These are phyloP conservation scores for Lentinula sp. DNA, from an alignment of 768 basidiomycete genomes.

Conservation along the genomic window DNA sequence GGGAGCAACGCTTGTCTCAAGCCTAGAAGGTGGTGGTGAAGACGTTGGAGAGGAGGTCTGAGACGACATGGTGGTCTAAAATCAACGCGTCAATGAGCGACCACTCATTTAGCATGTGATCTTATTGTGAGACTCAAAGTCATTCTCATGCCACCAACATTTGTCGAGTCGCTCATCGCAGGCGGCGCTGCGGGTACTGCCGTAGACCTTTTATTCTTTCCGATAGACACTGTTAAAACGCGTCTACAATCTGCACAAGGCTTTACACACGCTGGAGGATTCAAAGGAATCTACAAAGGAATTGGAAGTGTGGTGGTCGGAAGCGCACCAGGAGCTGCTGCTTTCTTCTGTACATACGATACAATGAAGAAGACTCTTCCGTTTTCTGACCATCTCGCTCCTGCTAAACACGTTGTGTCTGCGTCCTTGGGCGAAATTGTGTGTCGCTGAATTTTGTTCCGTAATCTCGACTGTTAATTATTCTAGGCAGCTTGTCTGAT, in stretches of 20 bases:
- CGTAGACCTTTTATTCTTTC: conserved; percentile 94
- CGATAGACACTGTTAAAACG: conserved; percentile 95
- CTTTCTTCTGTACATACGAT: conserved; percentile 95
- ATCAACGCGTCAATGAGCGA: conserved; percentile 1
- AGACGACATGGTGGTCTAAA: background rate
- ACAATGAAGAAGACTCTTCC: conserved; percentile 75
- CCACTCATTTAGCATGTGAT: background rate
- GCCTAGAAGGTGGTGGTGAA: conserved; percentile 3
- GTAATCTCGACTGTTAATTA: background rate
- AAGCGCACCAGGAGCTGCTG: conserved; percentile 92
- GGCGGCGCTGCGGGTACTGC: conserved; percentile 90
- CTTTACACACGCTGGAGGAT: conserved; percentile 80
- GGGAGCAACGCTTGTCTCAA: background rate
- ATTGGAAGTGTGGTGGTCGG: conserved; percentile 92
- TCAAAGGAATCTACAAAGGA: conserved; percentile 88
- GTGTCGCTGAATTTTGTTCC: background rate
- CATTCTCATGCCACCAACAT: background rate
- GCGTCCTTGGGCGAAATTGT: conserved; percentile 31
- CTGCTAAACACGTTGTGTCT: conserved; percentile 40
- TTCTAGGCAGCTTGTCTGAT: conserved; percentile 80
- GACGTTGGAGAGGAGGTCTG: background rate
- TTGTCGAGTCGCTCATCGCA: conserved; percentile 25
- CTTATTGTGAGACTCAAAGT: background rate
- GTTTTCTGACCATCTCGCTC: conserved; percentile 50
- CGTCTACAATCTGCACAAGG: conserved; percentile 87